Evolutionary conservation across 768 basidiomycete species (phyloP).

Genomic region (Mycena belliarum): DNA sequence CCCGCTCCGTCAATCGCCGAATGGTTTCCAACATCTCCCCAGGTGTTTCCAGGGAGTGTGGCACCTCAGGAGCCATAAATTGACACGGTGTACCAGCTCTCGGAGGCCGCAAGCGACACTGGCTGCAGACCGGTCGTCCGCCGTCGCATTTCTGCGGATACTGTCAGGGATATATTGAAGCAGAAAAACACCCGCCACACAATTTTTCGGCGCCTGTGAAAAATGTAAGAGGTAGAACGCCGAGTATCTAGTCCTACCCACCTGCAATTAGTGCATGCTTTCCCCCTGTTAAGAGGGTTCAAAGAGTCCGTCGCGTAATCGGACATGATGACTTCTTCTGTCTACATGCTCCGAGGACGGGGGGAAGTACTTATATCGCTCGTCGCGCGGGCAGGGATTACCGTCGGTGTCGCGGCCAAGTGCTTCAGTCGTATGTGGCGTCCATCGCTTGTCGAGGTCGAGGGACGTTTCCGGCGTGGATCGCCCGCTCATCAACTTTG

Average conservation of each 20-base stretch:
- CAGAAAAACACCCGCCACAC: neutral
- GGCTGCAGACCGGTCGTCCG: slow-evolving; percentile 5
- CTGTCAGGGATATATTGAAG: neutral
- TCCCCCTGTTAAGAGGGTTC: neutral
- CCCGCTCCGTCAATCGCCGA: neutral
- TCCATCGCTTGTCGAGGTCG: no score
- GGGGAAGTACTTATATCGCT: no score
- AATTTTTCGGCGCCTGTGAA: slow-evolving; percentile 6
- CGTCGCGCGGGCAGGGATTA: no score
- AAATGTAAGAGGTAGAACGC: neutral
- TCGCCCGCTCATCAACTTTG: no score
- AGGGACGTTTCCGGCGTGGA: no score
- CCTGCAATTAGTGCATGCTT: slow-evolving; percentile 1
- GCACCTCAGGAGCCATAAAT: neutral
- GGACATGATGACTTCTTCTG: no score
- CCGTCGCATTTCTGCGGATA: slow-evolving; percentile 12
- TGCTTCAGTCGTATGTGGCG: no score
- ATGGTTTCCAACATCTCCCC: slow-evolving; percentile 15
- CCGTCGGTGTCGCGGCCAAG: no score
- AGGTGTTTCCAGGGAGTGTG: neutral
- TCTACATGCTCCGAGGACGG: no score
- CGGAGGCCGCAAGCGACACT: slow-evolving; percentile 10
- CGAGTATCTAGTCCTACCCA: neutral
- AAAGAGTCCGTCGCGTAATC: no score
- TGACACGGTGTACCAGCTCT: slow-evolving; percentile 9